Evolutionary conservation across 208 protist species (phyloP), one percentile per base, ranked within the genome.

Genomic region (Trypanosoma caninum): DNA sequence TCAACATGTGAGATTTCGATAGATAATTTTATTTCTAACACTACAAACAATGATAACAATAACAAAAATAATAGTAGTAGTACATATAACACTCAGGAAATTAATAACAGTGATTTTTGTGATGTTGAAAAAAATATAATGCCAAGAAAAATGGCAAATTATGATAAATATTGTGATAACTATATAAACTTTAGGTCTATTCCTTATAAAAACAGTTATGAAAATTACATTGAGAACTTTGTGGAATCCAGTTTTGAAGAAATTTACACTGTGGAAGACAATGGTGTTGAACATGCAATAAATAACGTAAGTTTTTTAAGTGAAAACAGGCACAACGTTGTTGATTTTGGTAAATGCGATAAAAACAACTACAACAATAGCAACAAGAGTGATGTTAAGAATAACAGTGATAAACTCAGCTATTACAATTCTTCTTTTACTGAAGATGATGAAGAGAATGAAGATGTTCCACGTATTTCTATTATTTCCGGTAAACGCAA

Each of bases 381-480:
- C 28, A 73, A 82, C 50, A 47, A 63, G 57, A 81, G 82, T 70
- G 77, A 83, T 44, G 78, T 84, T 63, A 68, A 81, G 53, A 78
- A 82, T 40, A 76, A 87, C 51, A 72, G 85, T 44, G 77, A 90
- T 34, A 68, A 84, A 11, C n/a, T n/a, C n/a, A n/a, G n/a, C n/a
- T n/a, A n/a, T n/a, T n/a, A n/a, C n/a, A n/a, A n/a, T n/a, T n/a
- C n/a, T n/a, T n/a, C n/a, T n/a, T n/a, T n/a, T n/a, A n/a, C n/a
- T n/a, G 77, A 85, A 47, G 74, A 85, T 46, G 77, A 84, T 31
- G 81, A 91, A 20, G 72, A 81, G 14, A 68, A 78, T 14, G 79
- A 89, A 22, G 85, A 92, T 50, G 79, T 84, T 34, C 85, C 85
- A 13, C 79, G 72, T 40, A 92, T 92, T 68, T 64, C 88, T 56